Conservation (phyloP, 306 rosid species). For the Vigna unguiculata region DNA sequence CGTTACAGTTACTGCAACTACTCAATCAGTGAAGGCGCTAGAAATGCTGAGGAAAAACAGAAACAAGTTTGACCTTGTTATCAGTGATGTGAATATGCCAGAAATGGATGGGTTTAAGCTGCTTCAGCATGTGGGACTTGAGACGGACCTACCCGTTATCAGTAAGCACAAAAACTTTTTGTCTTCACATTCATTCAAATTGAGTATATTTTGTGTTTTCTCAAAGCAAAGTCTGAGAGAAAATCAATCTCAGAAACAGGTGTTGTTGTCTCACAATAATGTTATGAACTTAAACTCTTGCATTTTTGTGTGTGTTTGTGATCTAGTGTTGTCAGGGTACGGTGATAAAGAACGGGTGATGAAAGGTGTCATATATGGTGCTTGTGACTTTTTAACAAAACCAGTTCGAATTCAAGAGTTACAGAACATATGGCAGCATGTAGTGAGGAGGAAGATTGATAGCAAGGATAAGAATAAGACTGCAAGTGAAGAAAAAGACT, state of each 20-base stretch:
- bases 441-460: constrained; percentile 67
- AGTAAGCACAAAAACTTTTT: constrained; percentile 59
- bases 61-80: constrained; percentile 74
- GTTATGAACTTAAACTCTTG: constrained; percentile 18
- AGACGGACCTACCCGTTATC: constrained; percentile 90
- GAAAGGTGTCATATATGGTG: constrained; percentile 89
- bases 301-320: constrained; percentile 25
- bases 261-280: background rate
- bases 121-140: constrained; percentile 81
- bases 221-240: background rate
- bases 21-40: constrained; percentile 70
- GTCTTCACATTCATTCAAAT: constrained; percentile 3
- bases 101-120: constrained; percentile 95
- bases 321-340: constrained; percentile 79
- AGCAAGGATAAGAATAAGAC: constrained; percentile 52
- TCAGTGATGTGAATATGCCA: constrained; percentile 90
- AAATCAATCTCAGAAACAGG: background rate
- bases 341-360: constrained; percentile 76
- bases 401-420: constrained; percentile 83
- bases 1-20: constrained; percentile 83
- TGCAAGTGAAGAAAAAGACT: background rate
- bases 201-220: background rate
- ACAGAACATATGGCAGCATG: constrained; percentile 92
- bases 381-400: constrained; percentile 84
- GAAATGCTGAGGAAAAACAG: constrained; percentile 73